These are phyloP conservation scores for Diplodia mutila DNA, from an alignment of 2,329 filamentous ascomycete species.

Conservation along the genomic window DNA sequence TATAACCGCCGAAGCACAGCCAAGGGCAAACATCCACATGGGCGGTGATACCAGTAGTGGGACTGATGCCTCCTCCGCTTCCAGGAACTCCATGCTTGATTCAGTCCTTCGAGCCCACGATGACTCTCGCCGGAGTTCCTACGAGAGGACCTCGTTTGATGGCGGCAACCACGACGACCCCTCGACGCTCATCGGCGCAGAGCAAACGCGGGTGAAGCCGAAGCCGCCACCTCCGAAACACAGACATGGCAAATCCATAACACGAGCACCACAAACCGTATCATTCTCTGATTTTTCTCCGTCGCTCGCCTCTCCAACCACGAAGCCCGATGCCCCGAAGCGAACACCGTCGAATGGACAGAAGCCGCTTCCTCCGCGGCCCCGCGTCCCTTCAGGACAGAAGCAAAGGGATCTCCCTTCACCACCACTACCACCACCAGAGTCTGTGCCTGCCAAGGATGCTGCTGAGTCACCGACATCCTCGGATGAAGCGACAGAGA, in stretches of 20 bases:
- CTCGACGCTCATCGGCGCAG: slow-evolving; percentile 33
- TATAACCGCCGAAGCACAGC: not conserved
- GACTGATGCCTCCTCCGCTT: slow-evolving; percentile 63
- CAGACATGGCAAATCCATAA: slow-evolving; percentile 68
- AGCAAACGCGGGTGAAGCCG: slow-evolving; percentile 57
- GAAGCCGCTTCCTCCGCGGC: slow-evolving; percentile 65
- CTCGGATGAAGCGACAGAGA: not conserved
- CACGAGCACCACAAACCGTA: slow-evolving; percentile 49
- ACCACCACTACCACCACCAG: slow-evolving; percentile 1
- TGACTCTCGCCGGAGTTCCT: slow-evolving; percentile 63
- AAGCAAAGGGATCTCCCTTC: slow-evolving; percentile 16
- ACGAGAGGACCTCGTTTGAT: slow-evolving; percentile 60
- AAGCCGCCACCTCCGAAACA: slow-evolving; percentile 72
- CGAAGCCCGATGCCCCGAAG: slow-evolving; percentile 33
- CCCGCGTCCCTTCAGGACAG: slow-evolving; percentile 31
- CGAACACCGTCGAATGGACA: slow-evolving; percentile 55
- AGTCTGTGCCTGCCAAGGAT: slow-evolving; percentile 28
- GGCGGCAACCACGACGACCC: slow-evolving; percentile 48
- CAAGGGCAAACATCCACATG: slow-evolving; percentile 28
- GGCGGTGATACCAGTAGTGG: slow-evolving; percentile 54
- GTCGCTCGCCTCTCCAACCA: slow-evolving; percentile 29
- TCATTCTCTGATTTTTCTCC: slow-evolving; percentile 40
- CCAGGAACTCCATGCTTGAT: slow-evolving; percentile 63
- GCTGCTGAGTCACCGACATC: not conserved
- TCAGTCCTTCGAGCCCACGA: slow-evolving; percentile 46